These are phyloP conservation scores for Papilionanthe hybrid DNA, from an alignment of 116 monocot genomes.

Conservation along the genomic window DNA sequence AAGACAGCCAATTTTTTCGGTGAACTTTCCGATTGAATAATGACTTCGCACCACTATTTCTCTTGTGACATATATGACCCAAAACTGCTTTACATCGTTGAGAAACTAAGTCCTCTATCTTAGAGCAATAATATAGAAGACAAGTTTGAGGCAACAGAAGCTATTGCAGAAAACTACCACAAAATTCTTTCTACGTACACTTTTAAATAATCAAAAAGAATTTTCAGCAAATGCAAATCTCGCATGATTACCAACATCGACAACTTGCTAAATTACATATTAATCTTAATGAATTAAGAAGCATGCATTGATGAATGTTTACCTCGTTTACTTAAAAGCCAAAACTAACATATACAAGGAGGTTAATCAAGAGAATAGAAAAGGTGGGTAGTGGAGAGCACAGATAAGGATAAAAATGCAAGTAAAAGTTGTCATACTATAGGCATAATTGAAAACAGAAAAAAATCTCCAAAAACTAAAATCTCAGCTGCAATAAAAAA, in stretches of 20 bases:
- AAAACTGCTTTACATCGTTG: neutral
- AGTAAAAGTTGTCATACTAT: neutral
- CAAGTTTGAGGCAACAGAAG: neutral
- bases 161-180: neutral
- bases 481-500: neutral
- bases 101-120: neutral
- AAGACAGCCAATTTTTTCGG: neutral
- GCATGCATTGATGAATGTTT: neutral
- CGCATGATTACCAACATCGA: neutral
- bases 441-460: neutral
- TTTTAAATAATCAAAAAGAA: neutral
- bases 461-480: neutral
- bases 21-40: neutral
- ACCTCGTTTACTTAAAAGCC: neutral
- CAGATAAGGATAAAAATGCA: neutral
- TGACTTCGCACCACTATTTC: neutral
- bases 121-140: neutral
- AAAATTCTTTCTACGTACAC: neutral
- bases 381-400: neutral
- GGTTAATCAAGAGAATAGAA: neutral
- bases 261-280: neutral
- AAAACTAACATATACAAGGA: neutral
- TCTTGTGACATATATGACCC: neutral
- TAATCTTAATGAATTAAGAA: neutral
- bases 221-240: neutral